Percentiles rank a stretch among this genome's conserved stretches.
These are phyloP conservation scores for Berberis vulgaris DNA, from an alignment of 164 flowering plant genomes.

Conservation along the genomic window DNA sequence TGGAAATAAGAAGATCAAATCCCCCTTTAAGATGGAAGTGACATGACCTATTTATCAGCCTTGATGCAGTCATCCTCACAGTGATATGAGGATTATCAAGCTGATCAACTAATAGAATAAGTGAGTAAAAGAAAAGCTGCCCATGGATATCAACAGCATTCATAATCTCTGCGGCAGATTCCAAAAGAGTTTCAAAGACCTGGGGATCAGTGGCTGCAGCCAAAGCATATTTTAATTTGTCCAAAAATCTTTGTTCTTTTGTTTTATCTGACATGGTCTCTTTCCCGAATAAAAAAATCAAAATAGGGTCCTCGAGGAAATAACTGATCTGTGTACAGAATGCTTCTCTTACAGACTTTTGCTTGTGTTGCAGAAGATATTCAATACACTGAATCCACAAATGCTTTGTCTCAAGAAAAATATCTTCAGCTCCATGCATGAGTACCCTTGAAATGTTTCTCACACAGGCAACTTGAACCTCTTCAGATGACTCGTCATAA, in stretches of 20 bases:
- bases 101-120: constrained; percentile 77
- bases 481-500: constrained; percentile 71
- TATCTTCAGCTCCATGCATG: constrained; percentile 41
- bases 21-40: constrained; percentile 68
- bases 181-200: constrained; percentile 67
- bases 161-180: constrained; percentile 70
- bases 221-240: constrained; percentile 61
- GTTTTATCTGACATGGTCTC: constrained; percentile 28
- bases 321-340: constrained; percentile 62
- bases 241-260: constrained; percentile 56
- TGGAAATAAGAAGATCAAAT: constrained; percentile 46
- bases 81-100: constrained; percentile 67
- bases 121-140: constrained; percentile 59
- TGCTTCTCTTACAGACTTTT: constrained; percentile 70
- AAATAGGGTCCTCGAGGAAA: constrained; percentile 47
- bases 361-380: constrained; percentile 48
- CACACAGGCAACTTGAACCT: constrained; percentile 80
- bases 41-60: constrained; percentile 61
- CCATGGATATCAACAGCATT: constrained; percentile 51
- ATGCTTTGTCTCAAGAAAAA: constrained; percentile 37
- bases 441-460: constrained; percentile 50
- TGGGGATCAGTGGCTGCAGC: constrained; percentile 53
- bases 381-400: constrained; percentile 70
- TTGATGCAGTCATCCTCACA: constrained; percentile 68
- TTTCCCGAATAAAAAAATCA: constrained; percentile 48